Percentiles rank a stretch among this genome's conserved stretches.
Conservation (phyloP, 768 basidiomycete genomes). For the Coprinopsis marcescibilis region DNA sequence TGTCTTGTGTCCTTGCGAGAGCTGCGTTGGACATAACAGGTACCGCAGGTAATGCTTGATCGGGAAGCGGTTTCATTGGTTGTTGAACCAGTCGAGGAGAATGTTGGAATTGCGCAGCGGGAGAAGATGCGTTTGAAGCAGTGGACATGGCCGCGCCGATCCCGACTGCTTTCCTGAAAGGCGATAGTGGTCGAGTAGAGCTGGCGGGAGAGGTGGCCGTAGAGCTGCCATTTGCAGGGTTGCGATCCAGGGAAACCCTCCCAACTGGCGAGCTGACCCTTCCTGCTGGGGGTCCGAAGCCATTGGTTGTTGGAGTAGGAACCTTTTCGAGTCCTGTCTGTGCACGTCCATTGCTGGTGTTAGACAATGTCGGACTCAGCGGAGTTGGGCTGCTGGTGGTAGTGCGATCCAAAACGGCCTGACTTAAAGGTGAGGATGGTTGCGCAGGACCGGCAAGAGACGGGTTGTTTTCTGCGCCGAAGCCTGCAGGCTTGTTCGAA, state of each 20-base stretch:
- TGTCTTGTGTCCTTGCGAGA: neutral
- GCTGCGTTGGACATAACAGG: too few species aligned
- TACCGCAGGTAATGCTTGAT: too few species aligned
- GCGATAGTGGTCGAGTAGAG: conserved; percentile 17
- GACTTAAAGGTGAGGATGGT: conserved; percentile 13
- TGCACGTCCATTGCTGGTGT: too few species aligned
- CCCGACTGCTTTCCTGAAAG: conserved; percentile 13
- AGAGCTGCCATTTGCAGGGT: too few species aligned
- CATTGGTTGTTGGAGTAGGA: neutral
- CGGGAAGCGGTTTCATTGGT: neutral
- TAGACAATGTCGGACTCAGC: neutral
- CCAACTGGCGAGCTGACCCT: neutral
- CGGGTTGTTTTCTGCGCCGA: too few species aligned
- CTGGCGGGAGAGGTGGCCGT: conserved; percentile 7
- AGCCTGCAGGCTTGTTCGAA: neutral
- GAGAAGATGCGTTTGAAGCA: neutral
- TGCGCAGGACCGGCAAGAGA: conserved; percentile 17
- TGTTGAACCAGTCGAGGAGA: neutral
- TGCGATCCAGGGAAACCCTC: too few species aligned
- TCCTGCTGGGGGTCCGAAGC: neutral
- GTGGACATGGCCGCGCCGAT: neutral
- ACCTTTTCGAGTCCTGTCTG: too few species aligned
- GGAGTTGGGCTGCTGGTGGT: neutral
- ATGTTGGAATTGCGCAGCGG: conserved; percentile 2
- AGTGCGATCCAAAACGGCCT: too few species aligned